Evolutionary conservation across 768 basidiomycete species (phyloP).

Genomic region (Dentipellis fragilis): DNA sequence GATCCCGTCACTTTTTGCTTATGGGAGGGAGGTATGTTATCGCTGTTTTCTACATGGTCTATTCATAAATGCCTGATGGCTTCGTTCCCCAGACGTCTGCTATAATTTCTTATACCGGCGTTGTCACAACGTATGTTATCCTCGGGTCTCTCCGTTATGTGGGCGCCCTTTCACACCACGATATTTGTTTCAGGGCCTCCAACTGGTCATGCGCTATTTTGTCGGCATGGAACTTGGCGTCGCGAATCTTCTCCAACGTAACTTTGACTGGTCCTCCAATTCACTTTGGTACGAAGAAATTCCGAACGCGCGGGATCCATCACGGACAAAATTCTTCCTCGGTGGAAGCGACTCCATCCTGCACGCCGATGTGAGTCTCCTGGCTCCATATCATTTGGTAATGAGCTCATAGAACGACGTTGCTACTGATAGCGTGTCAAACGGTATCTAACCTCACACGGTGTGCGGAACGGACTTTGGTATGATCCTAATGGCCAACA

Average conservation of each 20-base stretch:
- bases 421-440: conserved; percentile 45
- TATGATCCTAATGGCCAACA: conserved; percentile 55
- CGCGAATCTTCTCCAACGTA: conserved; percentile 72
- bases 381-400: background rate
- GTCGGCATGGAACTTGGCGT: conserved; percentile 83
- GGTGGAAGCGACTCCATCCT: conserved; percentile 81
- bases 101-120: conserved; percentile 81
- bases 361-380: conserved; percentile 46
- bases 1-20: conserved; percentile 87
- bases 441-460: conserved; percentile 68
- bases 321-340: conserved; percentile 62
- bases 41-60: background rate
- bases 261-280: conserved; percentile 83
- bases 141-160: background rate
- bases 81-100: conserved; percentile 54
- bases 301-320: conserved; percentile 60
- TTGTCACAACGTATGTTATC: conserved; percentile 49
- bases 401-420: background rate
- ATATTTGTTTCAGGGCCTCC: conserved; percentile 43
- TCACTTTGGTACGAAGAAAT: conserved; percentile 88
- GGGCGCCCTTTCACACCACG: background rate
- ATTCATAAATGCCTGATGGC: too few relatives aligned
- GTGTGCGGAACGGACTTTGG: conserved; percentile 55
- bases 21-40: conserved; percentile 79
- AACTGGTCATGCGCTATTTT: conserved; percentile 80